These are phyloP conservation scores for Epichloe elymi DNA, from an alignment of 2,329 filamentous ascomycete genomes.

Conservation along the genomic window DNA sequence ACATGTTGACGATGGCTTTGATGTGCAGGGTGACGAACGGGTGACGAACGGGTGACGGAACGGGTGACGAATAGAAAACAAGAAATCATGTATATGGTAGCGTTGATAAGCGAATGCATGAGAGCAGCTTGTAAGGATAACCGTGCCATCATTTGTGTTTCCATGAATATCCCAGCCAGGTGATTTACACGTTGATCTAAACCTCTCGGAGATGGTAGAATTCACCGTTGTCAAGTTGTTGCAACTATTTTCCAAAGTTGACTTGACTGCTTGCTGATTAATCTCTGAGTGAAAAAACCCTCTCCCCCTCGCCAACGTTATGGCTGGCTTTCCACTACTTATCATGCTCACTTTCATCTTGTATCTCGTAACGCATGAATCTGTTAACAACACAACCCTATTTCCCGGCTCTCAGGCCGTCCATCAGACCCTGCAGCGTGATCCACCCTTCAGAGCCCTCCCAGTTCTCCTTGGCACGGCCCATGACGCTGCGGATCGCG, in stretches of 20 bases:
- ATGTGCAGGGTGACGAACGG: background rate
- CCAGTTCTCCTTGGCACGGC: conserved; percentile 70
- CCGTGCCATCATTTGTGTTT: background rate
- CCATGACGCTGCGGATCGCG: conserved; percentile 71
- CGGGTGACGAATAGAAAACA: too few species aligned
- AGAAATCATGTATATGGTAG: background rate
- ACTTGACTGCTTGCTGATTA: too few species aligned
- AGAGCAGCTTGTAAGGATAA: background rate
- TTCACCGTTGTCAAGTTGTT: too few species aligned
- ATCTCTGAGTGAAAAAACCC: too few species aligned
- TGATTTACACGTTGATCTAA: too few species aligned
- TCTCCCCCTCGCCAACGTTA: too few species aligned
- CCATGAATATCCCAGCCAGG: background rate
- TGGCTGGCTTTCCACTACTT: too few species aligned
- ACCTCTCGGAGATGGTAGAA: too few species aligned
- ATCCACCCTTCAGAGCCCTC: conserved; percentile 62
- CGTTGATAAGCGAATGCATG: background rate
- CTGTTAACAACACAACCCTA: background rate
- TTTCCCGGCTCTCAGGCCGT: conserved; percentile 34
- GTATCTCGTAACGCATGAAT: background rate
- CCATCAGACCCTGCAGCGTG: conserved; percentile 41
- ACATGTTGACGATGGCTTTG: background rate
- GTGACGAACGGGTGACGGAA: background rate
- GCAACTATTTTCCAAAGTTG: too few species aligned
- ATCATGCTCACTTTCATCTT: background rate